Evolutionary conservation across 352 stramenopile species (phyloP).

Genomic region (Saprolegnia diclina): DNA sequence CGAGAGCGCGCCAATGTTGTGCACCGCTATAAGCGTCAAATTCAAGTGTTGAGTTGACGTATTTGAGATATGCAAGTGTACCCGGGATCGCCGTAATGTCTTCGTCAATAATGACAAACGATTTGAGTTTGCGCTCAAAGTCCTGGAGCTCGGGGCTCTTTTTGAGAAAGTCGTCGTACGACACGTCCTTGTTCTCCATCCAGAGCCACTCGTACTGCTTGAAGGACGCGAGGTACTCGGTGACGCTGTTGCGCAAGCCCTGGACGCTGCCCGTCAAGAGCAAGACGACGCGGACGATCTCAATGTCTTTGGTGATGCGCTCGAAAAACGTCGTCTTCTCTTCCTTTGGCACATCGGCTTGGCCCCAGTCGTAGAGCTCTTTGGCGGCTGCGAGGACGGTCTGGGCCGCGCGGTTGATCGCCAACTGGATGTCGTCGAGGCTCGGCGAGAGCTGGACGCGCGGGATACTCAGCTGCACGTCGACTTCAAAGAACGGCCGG

Average conservation of each 20-base stretch:
- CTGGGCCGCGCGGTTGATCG: slow-evolving; percentile 96
- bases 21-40: slow-evolving; percentile 75
- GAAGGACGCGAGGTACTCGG: slow-evolving; percentile 95
- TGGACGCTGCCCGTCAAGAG: slow-evolving; percentile 97
- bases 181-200: slow-evolving; percentile 95
- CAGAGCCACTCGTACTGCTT: slow-evolving; percentile 96
- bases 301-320: slow-evolving; percentile 97
- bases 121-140: slow-evolving; percentile 95
- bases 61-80: slow-evolving; percentile 6
- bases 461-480: slow-evolving; percentile 93
- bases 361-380: slow-evolving; percentile 92
- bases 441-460: slow-evolving; percentile 92
- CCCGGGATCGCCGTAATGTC: slow-evolving; percentile 86
- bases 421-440: slow-evolving; percentile 96
- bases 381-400: slow-evolving; percentile 97
- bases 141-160: slow-evolving; percentile 92
- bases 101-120: slow-evolving; percentile 93
- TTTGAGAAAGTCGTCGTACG: slow-evolving; percentile 93
- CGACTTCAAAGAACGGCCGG: slow-evolving; percentile 97
- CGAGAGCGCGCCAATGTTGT: slow-evolving; percentile 96
- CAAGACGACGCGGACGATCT: slow-evolving; percentile 96
- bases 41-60: no score
- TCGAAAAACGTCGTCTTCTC: slow-evolving; percentile 93
- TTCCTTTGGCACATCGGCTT: slow-evolving; percentile 50
- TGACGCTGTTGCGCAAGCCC: slow-evolving; percentile 95